A percentile compares a stretch with the other conserved stretches of the same genome.
Evolutionary conservation across 2,329 filamentous ascomycete species (phyloP).

Genomic region (Biscogniauxia mediterranea): DNA sequence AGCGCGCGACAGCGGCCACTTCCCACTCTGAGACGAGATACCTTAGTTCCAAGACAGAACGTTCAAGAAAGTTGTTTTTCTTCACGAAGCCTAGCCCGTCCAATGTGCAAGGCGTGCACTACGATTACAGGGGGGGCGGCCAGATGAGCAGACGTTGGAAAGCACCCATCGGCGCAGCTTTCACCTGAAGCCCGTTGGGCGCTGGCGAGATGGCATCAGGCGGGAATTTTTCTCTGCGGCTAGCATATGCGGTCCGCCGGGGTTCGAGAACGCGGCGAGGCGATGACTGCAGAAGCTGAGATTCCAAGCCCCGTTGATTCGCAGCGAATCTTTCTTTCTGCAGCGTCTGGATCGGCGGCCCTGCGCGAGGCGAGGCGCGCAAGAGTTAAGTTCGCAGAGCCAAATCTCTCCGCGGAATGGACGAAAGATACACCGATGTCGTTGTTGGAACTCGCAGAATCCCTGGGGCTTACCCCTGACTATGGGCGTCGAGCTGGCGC

Average conservation of each 20-base stretch:
- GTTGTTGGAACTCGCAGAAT: conserved; percentile 26
- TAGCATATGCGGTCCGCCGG: conserved; percentile 20
- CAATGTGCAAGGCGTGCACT: conserved; percentile 14
- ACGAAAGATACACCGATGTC: conserved; percentile 15
- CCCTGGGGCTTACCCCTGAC: conserved; percentile 23
- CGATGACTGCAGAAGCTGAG: conserved; percentile 9
- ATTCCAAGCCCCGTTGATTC: conserved; percentile 13
- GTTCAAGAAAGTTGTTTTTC: conserved; percentile 18
- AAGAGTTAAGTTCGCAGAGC: conserved; percentile 19
- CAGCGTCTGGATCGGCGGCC: conserved; percentile 3
- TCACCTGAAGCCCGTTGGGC: conserved; percentile 18
- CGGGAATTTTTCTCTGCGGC: conserved; percentile 15
- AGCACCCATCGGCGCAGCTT: conserved; percentile 15
- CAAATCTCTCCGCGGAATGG: conserved; percentile 19
- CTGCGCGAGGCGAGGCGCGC: conserved; percentile 17
- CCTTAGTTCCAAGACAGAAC: conserved; percentile 8
- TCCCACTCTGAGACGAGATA: conserved; percentile 16
- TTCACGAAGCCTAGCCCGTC: conserved; percentile 17
- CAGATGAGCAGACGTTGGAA: conserved; percentile 10
- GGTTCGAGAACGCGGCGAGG: conserved; percentile 15
- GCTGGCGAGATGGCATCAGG: conserved; percentile 11
- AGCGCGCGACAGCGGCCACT: conserved; percentile 5
- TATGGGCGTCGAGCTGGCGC: conserved; percentile 24
- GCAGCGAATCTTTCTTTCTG: conserved; percentile 23
- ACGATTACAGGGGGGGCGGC: conserved; percentile 17